phyloP scores from a whole-genome alignment of 2,329 filamentous ascomycete species.

The Colletotrichum destructivum region DNA sequence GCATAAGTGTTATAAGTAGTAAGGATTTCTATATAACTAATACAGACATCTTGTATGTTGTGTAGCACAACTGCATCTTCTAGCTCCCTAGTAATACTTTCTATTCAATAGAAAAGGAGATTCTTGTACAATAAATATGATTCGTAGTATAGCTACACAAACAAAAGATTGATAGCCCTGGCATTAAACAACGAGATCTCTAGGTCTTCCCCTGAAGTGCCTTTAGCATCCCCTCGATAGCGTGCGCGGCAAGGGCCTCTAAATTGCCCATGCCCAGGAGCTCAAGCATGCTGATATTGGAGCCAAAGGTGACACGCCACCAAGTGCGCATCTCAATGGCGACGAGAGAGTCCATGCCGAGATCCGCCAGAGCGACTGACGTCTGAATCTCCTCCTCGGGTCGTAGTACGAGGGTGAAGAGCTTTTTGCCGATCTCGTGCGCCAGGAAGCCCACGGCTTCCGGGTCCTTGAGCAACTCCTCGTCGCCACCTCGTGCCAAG shows the following conservation, averaged over 20 bases:
- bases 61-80: too few relatives aligned
- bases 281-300: conserved; percentile 44
- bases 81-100: too few relatives aligned
- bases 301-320: conserved; percentile 42
- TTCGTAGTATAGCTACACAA: too few relatives aligned
- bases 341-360: conserved; percentile 46
- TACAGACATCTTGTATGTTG: too few relatives aligned
- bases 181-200: too few relatives aligned
- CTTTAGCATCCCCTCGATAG: conserved; percentile 23
- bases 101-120: too few relatives aligned
- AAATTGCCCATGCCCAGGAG: conserved; percentile 42
- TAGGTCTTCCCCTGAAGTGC: neutral
- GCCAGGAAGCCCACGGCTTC: neutral
- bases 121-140: too few relatives aligned
- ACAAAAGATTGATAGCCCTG: too few relatives aligned
- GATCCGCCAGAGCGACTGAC: conserved; percentile 17
- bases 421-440: conserved; percentile 39
- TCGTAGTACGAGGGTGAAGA: conserved; percentile 40
- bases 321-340: conserved; percentile 45
- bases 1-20: too few relatives aligned
- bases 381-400: conserved; percentile 34
- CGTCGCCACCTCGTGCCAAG: neutral
- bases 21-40: too few relatives aligned
- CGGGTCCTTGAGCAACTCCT: neutral
- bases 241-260: conserved; percentile 36